Evolutionary conservation across 306 rosid genomes (phyloP).

Genomic region (Mimosa bimucronata): DNA sequence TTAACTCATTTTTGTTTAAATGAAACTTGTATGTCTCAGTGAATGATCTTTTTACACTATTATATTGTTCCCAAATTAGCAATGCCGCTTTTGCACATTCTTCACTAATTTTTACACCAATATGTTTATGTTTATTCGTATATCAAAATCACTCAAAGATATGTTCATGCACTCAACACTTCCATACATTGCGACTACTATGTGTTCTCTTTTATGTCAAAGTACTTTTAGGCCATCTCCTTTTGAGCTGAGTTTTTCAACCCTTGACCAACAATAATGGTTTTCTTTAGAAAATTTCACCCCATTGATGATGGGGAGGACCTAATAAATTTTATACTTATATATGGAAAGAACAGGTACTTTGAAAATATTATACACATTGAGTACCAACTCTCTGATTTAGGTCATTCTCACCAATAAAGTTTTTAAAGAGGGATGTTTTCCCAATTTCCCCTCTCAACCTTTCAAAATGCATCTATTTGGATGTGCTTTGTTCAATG

Average conservation of each 20-base stretch:
- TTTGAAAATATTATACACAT: too few species aligned
- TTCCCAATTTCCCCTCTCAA: not conserved
- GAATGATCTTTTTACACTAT: not conserved
- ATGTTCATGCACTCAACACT: not conserved
- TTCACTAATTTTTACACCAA: not conserved
- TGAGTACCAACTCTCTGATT: too few species aligned
- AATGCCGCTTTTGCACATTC: not conserved
- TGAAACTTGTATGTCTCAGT: not conserved
- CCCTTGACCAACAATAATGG: not conserved
- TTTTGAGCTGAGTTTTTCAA: not conserved
- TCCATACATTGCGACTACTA: not conserved
- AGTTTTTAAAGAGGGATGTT: too few species aligned
- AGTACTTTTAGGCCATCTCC: not conserved
- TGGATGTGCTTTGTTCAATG: not conserved
- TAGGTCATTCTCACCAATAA: too few species aligned
- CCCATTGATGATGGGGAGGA: too few species aligned
- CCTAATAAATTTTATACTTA: too few species aligned
- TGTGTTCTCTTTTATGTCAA: not conserved
- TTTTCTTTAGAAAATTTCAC: too few species aligned
- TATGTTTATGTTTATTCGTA: too few species aligned
- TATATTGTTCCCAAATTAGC: not conserved
- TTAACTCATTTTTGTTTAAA: not conserved
- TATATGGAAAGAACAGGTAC: too few species aligned
- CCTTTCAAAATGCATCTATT: not conserved
- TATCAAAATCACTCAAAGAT: too few species aligned